phyloP scores from a whole-genome alignment of 768 basidiomycete genomes.

The Kwoniella dejecticola region DNA sequence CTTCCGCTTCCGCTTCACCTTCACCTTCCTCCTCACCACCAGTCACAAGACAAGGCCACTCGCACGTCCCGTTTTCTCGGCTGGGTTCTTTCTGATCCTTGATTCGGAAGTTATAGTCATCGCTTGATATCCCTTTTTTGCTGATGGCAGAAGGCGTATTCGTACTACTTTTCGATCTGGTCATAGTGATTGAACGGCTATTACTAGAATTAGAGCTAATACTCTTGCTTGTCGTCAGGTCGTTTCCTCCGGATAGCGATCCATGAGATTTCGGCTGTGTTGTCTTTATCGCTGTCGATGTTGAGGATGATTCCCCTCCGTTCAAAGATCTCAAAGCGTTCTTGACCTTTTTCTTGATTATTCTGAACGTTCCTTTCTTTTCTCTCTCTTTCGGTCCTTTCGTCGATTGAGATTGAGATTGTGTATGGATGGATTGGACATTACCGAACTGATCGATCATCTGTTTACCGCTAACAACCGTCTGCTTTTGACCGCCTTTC shows the following conservation, averaged over 20 bases:
- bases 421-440: too few relatives aligned
- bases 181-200: too few relatives aligned
- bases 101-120: too few relatives aligned
- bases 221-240: neutral
- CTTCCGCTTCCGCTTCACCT: neutral
- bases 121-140: too few relatives aligned
- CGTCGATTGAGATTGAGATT: neutral
- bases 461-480: too few relatives aligned
- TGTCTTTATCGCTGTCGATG: too few relatives aligned
- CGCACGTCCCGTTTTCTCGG: conserved; percentile 2
- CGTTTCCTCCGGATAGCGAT: too few relatives aligned
- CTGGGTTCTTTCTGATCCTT: neutral
- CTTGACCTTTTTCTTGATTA: conserved; percentile 16
- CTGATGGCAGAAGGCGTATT: too few relatives aligned
- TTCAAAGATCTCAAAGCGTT: conserved; percentile 3
- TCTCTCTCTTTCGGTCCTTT: conserved; percentile 1
- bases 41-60: conserved; percentile 19
- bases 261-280: too few relatives aligned
- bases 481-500: too few relatives aligned
- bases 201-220: neutral
- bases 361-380: conserved; percentile 14
- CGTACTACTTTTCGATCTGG: too few relatives aligned
- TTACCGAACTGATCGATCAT: neutral
- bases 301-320: too few relatives aligned
- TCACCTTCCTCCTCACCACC: conserved; percentile 15